A percentile compares a stretch with the other conserved stretches of the same genome.
phyloP scores from a whole-genome alignment of 345 rosid species.

The Angophora floribunda region DNA sequence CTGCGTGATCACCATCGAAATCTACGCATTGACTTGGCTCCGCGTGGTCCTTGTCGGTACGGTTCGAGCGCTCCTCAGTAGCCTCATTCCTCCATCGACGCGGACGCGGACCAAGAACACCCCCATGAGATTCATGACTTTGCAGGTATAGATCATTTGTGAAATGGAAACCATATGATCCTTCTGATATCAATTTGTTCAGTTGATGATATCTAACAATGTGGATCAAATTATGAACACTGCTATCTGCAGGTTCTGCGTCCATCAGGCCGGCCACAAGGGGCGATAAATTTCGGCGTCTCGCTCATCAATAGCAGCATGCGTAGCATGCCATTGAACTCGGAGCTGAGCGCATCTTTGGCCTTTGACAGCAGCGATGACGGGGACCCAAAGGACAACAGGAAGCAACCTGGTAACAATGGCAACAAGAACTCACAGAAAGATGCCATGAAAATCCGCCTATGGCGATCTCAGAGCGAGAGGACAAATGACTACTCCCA shows the following conservation, averaged over 20 bases:
- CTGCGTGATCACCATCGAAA: slow-evolving; percentile 58
- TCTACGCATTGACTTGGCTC: slow-evolving; percentile 85
- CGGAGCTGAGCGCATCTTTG: slow-evolving; percentile 25
- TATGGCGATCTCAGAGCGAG: slow-evolving; percentile 64
- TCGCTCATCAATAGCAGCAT: slow-evolving; percentile 57
- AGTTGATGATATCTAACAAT: background rate
- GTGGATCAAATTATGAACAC: slow-evolving; percentile 1
- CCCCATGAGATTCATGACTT: slow-evolving; percentile 28
- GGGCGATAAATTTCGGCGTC: slow-evolving; percentile 65
- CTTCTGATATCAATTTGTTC: background rate
- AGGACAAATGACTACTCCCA: slow-evolving; percentile 16
- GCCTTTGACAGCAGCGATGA: background rate
- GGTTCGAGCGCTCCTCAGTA: slow-evolving; percentile 47
- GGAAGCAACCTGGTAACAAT: background rate
- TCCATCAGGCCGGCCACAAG: slow-evolving; percentile 87
- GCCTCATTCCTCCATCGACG: slow-evolving; percentile 26
- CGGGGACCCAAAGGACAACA: background rate
- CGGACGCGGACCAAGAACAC: slow-evolving; percentile 8
- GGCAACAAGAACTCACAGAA: background rate
- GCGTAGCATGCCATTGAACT: slow-evolving; percentile 72
- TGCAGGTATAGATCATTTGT: slow-evolving; percentile 8
- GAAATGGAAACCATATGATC: background rate
- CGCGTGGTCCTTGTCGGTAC: slow-evolving; percentile 66
- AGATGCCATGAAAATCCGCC: slow-evolving; percentile 1
- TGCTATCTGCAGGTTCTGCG: slow-evolving; percentile 37